Evolutionary conservation across 345 rosid genomes (phyloP).

Genomic region (Populus pruinosa): DNA sequence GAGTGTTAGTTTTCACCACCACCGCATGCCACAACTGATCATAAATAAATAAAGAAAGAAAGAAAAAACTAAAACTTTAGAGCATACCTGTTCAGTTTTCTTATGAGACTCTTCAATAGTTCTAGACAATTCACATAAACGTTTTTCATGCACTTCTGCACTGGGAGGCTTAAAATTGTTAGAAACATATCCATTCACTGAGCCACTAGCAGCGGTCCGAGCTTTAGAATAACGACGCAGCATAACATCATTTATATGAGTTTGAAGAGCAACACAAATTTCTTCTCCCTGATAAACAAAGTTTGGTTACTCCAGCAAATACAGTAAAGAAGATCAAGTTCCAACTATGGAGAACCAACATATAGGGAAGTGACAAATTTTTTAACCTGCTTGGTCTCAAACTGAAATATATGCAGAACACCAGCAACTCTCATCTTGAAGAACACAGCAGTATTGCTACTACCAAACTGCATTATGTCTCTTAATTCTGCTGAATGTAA

Average conservation of each 20-base stretch:
- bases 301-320: not conserved
- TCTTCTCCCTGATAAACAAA: conserved; percentile 74
- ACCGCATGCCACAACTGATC: not conserved
- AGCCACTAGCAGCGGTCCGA: conserved; percentile 54
- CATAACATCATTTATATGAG: conserved; percentile 99
- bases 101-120: conserved; percentile 71
- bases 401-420: conserved; percentile 93
- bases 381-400: conserved; percentile 94
- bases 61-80: not conserved
- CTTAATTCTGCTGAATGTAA: conserved; percentile 91
- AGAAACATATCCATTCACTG: conserved; percentile 67
- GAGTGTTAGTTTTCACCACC: not conserved
- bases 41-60: too few species aligned
- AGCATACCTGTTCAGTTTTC: conserved; percentile 57
- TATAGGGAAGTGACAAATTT: not conserved
- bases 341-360: not conserved
- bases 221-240: conserved; percentile 97
- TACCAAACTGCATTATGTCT: conserved; percentile 99
- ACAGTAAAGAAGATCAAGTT: not conserved
- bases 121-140: conserved; percentile 72
- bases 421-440: conserved; percentile 99
- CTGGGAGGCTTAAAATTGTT: conserved; percentile 55
- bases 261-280: conserved; percentile 96
- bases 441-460: conserved; percentile 95
- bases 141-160: conserved; percentile 65